Conservation (phyloP, 768 basidiomycete genomes). For the Suillus plorans region DNA sequence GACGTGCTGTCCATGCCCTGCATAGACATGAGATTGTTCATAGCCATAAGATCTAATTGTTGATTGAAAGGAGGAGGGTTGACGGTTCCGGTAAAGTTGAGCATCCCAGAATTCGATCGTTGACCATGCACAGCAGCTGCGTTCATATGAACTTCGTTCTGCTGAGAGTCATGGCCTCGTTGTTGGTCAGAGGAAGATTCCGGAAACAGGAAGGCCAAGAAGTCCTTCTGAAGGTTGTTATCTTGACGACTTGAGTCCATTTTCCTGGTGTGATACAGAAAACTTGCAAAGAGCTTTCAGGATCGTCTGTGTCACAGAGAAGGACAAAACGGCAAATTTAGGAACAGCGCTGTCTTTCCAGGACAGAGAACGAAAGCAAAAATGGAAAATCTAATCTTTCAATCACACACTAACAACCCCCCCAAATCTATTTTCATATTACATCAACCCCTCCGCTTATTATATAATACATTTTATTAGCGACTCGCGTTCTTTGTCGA, state of each 20-base stretch:
- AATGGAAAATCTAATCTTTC: slow-evolving; percentile 7
- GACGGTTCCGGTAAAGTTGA: slow-evolving; percentile 11
- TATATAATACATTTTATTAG: neutral
- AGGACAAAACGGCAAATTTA: neutral
- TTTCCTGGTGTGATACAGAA: neutral
- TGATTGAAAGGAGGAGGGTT: slow-evolving; percentile 18
- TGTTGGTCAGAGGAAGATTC: slow-evolving; percentile 27
- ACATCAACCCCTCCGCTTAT: neutral
- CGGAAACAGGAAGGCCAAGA: slow-evolving; percentile 34
- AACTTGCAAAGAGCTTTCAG: neutral
- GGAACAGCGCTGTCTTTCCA: neutral
- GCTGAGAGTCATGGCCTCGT: slow-evolving; percentile 24
- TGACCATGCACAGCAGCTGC: slow-evolving; percentile 7
- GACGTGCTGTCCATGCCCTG: slow-evolving; percentile 38
- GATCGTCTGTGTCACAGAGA: neutral
- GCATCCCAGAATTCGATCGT: slow-evolving; percentile 11
- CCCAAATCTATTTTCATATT: neutral
- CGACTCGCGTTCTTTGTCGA: neutral
- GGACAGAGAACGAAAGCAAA: neutral
- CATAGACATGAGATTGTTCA: slow-evolving; percentile 51
- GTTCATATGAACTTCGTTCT: slow-evolving; percentile 14
- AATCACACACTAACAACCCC: neutral
- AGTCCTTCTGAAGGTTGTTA: slow-evolving; percentile 34
- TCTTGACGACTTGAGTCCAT: slow-evolving; percentile 30
- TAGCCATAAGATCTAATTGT: slow-evolving; percentile 47